These are phyloP conservation scores for Parachaetomium inaequale DNA, from an alignment of 495 filamentous ascomycete genomes.

Conservation along the genomic window DNA sequence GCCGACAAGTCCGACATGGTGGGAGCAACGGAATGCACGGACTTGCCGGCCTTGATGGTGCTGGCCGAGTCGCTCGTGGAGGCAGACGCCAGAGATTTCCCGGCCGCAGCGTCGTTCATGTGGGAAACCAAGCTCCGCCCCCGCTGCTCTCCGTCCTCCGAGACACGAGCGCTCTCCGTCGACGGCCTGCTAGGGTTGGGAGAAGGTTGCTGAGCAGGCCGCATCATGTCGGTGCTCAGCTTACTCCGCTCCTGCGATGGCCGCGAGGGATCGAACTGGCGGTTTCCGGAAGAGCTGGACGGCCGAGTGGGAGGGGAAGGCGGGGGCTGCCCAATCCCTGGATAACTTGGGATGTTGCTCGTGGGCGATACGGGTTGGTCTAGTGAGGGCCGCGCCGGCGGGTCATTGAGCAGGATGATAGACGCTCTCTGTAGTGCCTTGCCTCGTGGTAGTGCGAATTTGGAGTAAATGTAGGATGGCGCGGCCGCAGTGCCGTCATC, in stretches of 20 bases:
- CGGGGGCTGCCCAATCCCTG: slow-evolving; percentile 45
- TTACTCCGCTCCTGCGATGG: slow-evolving; percentile 46
- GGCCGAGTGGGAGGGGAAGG: slow-evolving; percentile 53
- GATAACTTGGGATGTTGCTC: slow-evolving; percentile 38
- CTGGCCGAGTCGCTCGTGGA: slow-evolving; percentile 63
- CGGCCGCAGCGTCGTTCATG: slow-evolving; percentile 33
- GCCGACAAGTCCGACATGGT: slow-evolving; percentile 59
- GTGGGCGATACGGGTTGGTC: slow-evolving; percentile 51
- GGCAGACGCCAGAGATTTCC: slow-evolving; percentile 47
- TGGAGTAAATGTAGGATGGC: slow-evolving; percentile 78
- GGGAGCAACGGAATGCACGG: slow-evolving; percentile 46
- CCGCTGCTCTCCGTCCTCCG: slow-evolving; percentile 40
- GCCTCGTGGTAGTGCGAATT: slow-evolving; percentile 77
- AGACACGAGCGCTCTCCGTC: slow-evolving; percentile 38
- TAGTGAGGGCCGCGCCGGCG: slow-evolving; percentile 56
- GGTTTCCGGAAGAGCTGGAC: slow-evolving; percentile 46
- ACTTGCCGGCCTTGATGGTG: slow-evolving; percentile 58
- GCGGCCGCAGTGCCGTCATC: slow-evolving; percentile 45
- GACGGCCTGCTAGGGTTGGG: slow-evolving; percentile 49
- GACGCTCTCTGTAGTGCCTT: slow-evolving; percentile 68
- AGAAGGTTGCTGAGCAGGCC: slow-evolving; percentile 33
- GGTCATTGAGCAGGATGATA: slow-evolving; percentile 58
- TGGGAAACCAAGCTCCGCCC: slow-evolving; percentile 39
- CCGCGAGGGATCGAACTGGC: slow-evolving; percentile 37
- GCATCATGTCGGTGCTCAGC: slow-evolving; percentile 40